Percentiles rank a stretch among this genome's conserved stretches.
Evolutionary conservation across 805 yeast genomes (phyloP).

Genomic region (Cyberlindnera xishuangbannaensis): DNA sequence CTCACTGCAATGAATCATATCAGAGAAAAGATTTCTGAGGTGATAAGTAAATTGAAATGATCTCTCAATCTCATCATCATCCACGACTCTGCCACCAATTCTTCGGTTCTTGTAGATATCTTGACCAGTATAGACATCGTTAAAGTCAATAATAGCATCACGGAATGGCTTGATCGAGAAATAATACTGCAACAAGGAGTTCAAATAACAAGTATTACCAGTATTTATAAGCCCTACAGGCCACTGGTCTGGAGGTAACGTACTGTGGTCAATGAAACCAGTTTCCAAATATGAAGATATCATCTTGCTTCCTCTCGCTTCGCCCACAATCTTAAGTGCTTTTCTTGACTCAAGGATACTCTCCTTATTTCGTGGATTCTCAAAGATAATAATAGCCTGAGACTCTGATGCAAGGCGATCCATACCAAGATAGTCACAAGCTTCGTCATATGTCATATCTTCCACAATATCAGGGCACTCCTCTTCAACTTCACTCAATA

Average conservation of each 20-base stretch:
- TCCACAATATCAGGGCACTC: conserved; percentile 27
- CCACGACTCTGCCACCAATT: conserved; percentile 83
- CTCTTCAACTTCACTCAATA: conserved; percentile 47
- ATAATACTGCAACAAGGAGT: conserved; percentile 85
- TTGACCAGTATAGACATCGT: conserved; percentile 29
- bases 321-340: conserved; percentile 53
- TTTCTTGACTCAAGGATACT: conserved; percentile 49
- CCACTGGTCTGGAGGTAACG: conserved; percentile 60
- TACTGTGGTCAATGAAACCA: conserved; percentile 56
- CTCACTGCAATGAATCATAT: conserved; percentile 56
- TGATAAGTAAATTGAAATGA: conserved; percentile 78
- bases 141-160: conserved; percentile 53
- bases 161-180: conserved; percentile 82
- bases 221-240: conserved; percentile 93
- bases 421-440: conserved; percentile 44
- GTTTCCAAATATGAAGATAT: conserved; percentile 50
- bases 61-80: conserved; percentile 70
- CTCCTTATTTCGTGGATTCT: conserved; percentile 33
- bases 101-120: conserved; percentile 45
- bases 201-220: conserved; percentile 93
- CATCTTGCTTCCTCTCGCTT: conserved; percentile 46
- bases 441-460: conserved; percentile 31
- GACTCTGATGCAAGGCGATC: conserved; percentile 50
- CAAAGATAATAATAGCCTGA: conserved; percentile 47
- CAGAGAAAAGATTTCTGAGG: conserved; percentile 60